Evolutionary conservation across 75 land plant species (phyloP).

Genomic region (Ceratopteris richardii): DNA sequence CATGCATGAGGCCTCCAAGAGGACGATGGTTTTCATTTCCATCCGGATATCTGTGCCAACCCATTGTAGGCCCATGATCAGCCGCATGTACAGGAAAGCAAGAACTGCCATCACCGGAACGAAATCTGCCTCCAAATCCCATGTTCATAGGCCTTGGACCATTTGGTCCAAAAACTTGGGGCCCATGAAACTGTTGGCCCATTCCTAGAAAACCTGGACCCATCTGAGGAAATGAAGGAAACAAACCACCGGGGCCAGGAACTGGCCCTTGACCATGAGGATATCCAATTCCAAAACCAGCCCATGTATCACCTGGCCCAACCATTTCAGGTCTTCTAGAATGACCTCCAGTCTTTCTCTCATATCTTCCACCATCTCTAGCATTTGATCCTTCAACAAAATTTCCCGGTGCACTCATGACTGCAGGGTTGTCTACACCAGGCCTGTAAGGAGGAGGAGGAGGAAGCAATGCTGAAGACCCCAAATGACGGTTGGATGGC

Average conservation of each 20-base stretch:
- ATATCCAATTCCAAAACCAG: slow-evolving; percentile 12
- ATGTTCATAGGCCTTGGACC: slow-evolving; percentile 13
- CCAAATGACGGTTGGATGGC: slow-evolving; percentile 1
- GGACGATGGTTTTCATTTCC: not conserved
- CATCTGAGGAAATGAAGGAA: slow-evolving; percentile 16
- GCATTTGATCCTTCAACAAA: slow-evolving; percentile 4
- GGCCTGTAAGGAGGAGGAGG: slow-evolving; percentile 20
- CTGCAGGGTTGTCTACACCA: slow-evolving; percentile 20
- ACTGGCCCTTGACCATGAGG: slow-evolving; percentile 16
- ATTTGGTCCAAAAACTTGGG: slow-evolving; percentile 11
- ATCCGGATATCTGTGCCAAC: slow-evolving; percentile 4
- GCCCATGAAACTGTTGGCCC: slow-evolving; percentile 14
- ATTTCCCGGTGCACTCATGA: slow-evolving; percentile 5
- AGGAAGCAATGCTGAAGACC: slow-evolving; percentile 12
- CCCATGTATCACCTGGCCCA: slow-evolving; percentile 20
- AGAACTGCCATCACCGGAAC: slow-evolving; percentile 8
- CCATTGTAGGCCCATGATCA: slow-evolving; percentile 5
- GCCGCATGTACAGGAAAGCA: slow-evolving; percentile 9
- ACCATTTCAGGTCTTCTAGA: slow-evolving; percentile 11
- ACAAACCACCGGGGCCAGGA: slow-evolving; percentile 14
- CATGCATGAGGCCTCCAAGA: slow-evolving; percentile 5
- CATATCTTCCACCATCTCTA: slow-evolving; percentile 14
- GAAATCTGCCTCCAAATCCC: slow-evolving; percentile 20
- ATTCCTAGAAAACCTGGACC: slow-evolving; percentile 16
- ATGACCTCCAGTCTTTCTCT: slow-evolving; percentile 10